Percentiles rank a stretch among this genome's conserved stretches.
Evolutionary conservation across 768 basidiomycete species (phyloP).

Genomic region (Termitomyces sp.): DNA sequence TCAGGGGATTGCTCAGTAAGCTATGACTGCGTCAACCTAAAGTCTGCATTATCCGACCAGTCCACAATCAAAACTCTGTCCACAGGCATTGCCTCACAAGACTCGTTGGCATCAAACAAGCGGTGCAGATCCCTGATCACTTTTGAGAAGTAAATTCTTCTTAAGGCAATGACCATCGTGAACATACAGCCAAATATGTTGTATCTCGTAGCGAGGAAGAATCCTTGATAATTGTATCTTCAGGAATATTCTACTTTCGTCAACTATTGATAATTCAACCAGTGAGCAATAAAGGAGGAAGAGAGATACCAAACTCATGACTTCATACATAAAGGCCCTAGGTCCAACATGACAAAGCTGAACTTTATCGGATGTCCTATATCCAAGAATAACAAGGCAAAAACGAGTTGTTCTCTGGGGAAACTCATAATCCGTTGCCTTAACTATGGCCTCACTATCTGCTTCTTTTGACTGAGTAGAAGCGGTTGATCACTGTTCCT

Average conservation of each 20-base stretch:
- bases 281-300: background rate
- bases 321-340: background rate
- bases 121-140: background rate
- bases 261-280: background rate
- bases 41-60: too few species aligned
- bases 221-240: background rate
- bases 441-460: background rate
- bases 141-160: background rate
- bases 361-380: background rate
- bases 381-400: background rate
- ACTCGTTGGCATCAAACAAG: background rate
- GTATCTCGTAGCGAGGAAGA: background rate
- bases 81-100: too few species aligned
- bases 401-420: background rate
- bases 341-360: background rate
- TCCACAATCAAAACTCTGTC: too few species aligned
- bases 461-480: background rate
- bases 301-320: background rate
- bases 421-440: background rate
- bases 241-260: background rate
- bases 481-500: background rate
- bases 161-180: background rate
- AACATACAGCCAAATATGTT: background rate
- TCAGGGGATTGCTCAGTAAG: too few species aligned
- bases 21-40: too few species aligned